phyloP scores from a whole-genome alignment of 2,329 filamentous ascomycete genomes.

The Ophidiomyces ophidiicola region DNA sequence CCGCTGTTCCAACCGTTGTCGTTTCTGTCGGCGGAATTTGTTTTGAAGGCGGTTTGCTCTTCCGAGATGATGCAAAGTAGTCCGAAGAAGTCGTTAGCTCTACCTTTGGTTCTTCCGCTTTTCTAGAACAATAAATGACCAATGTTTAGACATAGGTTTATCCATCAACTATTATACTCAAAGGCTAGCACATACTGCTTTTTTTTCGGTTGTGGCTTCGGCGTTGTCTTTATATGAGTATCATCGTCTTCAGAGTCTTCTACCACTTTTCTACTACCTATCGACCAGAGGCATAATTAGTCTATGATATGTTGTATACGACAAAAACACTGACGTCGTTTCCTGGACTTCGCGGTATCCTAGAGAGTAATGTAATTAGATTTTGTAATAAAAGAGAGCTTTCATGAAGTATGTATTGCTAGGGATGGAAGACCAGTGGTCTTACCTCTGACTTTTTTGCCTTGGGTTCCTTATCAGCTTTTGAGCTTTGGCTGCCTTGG shows the following conservation, averaged over 20 bases:
- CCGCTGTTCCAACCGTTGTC: slow-evolving; percentile 20
- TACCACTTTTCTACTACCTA: slow-evolving; percentile 53
- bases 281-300: slow-evolving; percentile 7
- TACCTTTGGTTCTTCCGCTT: slow-evolving; percentile 40
- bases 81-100: slow-evolving; percentile 50
- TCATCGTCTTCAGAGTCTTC: slow-evolving; percentile 75
- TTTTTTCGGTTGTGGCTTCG: slow-evolving; percentile 31
- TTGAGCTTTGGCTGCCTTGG: slow-evolving; percentile 50
- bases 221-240: slow-evolving; percentile 24
- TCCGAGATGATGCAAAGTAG: slow-evolving; percentile 50
- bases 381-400: too few species aligned
- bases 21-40: neutral
- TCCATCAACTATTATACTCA: neutral
- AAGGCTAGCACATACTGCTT: slow-evolving; percentile 36
- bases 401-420: too few species aligned
- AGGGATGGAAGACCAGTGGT: too few species aligned
- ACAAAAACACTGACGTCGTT: slow-evolving; percentile 25
- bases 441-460: slow-evolving; percentile 32
- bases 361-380: slow-evolving; percentile 9
- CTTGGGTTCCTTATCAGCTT: slow-evolving; percentile 33
- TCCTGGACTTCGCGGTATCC: slow-evolving; percentile 17
- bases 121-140: slow-evolving; percentile 23
- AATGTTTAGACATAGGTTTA: slow-evolving; percentile 4
- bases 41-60: slow-evolving; percentile 37
- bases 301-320: neutral